phyloP scores from a whole-genome alignment of 345 rosid genomes.

The Citrus glauca region DNA sequence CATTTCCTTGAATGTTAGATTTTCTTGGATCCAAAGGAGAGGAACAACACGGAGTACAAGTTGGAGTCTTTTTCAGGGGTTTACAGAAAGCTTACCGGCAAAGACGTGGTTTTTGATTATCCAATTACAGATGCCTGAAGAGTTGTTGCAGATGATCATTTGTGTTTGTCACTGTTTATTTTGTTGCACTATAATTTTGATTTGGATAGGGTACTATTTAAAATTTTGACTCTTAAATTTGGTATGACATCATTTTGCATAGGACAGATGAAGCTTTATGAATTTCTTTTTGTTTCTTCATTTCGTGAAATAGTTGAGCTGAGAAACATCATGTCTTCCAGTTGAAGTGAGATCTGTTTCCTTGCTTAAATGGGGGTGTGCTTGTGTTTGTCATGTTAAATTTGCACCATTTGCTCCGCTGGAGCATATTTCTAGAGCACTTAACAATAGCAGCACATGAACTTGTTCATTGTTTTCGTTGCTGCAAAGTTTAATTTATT shows the following conservation, averaged over 20 bases:
- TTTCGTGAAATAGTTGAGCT: not conserved
- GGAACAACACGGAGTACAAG: conserved; percentile 78
- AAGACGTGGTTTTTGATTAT: conserved; percentile 83
- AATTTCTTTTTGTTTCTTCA: not conserved
- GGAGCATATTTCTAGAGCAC: not conserved
- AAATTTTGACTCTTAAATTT: conserved; percentile 19
- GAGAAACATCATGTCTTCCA: not conserved
- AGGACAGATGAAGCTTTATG: conserved; percentile 8
- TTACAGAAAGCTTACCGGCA: conserved; percentile 83
- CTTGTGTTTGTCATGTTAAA: not conserved
- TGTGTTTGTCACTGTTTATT: conserved; percentile 1
- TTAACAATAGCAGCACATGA: not conserved
- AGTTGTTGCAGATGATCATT: not conserved
- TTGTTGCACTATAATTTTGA: conserved; percentile 10
- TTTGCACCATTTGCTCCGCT: not conserved
- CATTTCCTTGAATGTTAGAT: conserved; percentile 30
- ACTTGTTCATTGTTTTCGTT: not conserved
- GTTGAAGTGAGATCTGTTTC: conserved; percentile 6
- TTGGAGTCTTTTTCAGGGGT: conserved; percentile 69
- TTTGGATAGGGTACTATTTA: conserved; percentile 16
- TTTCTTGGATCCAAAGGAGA: conserved; percentile 74
- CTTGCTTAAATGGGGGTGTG: not conserved
- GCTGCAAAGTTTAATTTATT: not conserved
- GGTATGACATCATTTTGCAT: conserved; percentile 1
- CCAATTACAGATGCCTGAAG: conserved; percentile 58